Percentiles rank a stretch among this genome's conserved stretches.
Conservation (phyloP, 495 filamentous ascomycete species). For the Aspergillus wentii region DNA sequence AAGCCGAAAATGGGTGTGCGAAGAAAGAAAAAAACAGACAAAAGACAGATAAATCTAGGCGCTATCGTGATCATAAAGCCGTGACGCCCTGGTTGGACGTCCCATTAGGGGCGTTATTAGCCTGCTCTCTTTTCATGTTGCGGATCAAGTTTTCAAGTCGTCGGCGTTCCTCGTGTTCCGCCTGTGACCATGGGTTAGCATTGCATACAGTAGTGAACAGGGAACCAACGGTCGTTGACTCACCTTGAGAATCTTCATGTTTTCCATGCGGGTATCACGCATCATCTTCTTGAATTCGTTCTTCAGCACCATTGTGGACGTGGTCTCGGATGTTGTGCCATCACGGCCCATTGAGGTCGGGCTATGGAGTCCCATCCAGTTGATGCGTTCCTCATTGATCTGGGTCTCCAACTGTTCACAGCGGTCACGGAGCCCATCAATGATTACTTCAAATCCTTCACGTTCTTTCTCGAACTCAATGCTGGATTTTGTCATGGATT, state of each 20-base stretch:
- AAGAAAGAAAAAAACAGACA: slow-evolving; percentile 8
- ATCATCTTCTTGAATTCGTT: slow-evolving; percentile 91
- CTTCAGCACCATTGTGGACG: slow-evolving; percentile 67
- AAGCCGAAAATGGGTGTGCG: not conserved
- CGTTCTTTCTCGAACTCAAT: slow-evolving; percentile 86
- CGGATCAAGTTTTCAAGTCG: slow-evolving; percentile 58
- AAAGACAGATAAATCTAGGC: not conserved
- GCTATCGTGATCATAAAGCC: slow-evolving; percentile 36
- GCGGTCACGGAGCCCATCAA: slow-evolving; percentile 66
- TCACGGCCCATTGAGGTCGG: slow-evolving; percentile 44
- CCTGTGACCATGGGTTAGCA: slow-evolving; percentile 35
- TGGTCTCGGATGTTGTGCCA: slow-evolving; percentile 46
- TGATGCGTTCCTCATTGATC: slow-evolving; percentile 66
- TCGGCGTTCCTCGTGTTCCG: slow-evolving; percentile 68
- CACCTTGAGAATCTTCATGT: slow-evolving; percentile 64
- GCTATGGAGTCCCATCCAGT: slow-evolving; percentile 61
- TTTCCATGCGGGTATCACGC: slow-evolving; percentile 71
- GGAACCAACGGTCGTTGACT: too few species aligned
- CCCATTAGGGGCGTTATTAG: slow-evolving; percentile 37
- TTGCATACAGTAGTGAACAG: too few species aligned
- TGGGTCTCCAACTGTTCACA: slow-evolving; percentile 62
- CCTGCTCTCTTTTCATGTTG: slow-evolving; percentile 49
- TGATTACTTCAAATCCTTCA: slow-evolving; percentile 66
- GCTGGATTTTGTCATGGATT: slow-evolving; percentile 77
- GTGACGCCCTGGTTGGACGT: slow-evolving; percentile 49